Evolutionary conservation across 805 yeast species (phyloP).

Genomic region (Candida golubevii): DNA sequence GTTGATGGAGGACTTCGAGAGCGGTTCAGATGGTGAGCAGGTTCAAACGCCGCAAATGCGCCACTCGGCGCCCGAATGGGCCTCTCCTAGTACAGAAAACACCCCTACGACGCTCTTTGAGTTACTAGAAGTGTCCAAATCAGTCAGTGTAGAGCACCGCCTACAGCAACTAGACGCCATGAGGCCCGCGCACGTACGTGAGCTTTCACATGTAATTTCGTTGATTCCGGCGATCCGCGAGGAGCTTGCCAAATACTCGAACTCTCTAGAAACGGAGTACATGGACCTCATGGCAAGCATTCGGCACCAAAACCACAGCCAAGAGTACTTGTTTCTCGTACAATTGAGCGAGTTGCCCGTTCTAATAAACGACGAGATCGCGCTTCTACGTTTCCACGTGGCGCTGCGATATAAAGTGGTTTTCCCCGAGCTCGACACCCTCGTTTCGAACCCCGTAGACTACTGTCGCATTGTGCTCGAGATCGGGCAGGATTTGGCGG

Average conservation of each 20-base stretch:
- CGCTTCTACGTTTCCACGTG: conserved; percentile 44
- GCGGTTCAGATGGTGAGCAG: conserved; percentile 21
- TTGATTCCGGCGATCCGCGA: conserved; percentile 23
- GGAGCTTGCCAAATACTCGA: conserved; percentile 19
- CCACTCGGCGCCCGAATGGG: neutral
- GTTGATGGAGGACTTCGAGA: conserved; percentile 39
- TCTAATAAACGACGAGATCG: conserved; percentile 53
- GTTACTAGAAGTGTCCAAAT: conserved; percentile 13
- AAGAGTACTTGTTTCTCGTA: conserved; percentile 46
- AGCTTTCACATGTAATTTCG: conserved; percentile 21
- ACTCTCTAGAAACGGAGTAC: conserved; percentile 26
- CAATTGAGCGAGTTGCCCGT: conserved; percentile 52
- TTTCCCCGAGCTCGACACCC: conserved; percentile 67
- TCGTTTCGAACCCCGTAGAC: conserved; percentile 58
- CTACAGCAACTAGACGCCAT: conserved; percentile 21
- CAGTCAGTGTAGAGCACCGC: conserved; percentile 12
- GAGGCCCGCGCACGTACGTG: conserved; percentile 17
- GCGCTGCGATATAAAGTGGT: conserved; percentile 51
- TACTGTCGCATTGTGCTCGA: conserved; percentile 51
- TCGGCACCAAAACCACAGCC: conserved; percentile 29
- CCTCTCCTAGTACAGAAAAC: neutral
- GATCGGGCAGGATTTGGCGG: conserved; percentile 45
- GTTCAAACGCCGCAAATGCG: neutral
- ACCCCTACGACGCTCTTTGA: conserved; percentile 11
- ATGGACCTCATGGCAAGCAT: conserved; percentile 28